A percentile compares a stretch with the other conserved stretches of the same genome.
Evolutionary conservation across 73 alveolate genomes (phyloP).

Genomic region (Blepharisma japonicum): DNA sequence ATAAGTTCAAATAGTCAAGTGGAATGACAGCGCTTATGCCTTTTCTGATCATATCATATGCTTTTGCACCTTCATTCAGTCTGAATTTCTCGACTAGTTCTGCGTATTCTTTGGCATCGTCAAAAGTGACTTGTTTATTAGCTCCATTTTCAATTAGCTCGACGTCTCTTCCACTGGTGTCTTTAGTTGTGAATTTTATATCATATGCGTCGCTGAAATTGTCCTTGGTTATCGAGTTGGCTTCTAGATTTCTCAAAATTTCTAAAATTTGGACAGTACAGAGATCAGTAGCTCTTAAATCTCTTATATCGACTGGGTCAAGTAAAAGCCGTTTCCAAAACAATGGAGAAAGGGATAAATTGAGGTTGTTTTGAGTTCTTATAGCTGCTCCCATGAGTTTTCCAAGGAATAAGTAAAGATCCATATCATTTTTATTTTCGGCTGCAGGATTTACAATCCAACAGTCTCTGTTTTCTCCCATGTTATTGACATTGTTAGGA

Average conservation of each 20-base stretch:
- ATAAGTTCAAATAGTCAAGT: conserved; percentile 51
- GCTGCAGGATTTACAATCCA: conserved; percentile 89
- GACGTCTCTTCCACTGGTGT: conserved; percentile 74
- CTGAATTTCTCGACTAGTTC: conserved; percentile 61
- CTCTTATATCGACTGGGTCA: conserved; percentile 61
- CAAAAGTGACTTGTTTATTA: conserved; percentile 49
- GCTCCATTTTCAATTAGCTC: conserved; percentile 68
- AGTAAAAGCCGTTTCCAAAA: conserved; percentile 83
- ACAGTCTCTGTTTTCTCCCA: conserved; percentile 78
- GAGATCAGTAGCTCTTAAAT: conserved; percentile 66
- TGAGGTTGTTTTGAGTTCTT: conserved; percentile 71
- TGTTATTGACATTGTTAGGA: conserved; percentile 70
- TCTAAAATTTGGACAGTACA: conserved; percentile 65
- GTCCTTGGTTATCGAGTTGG: conserved; percentile 34
- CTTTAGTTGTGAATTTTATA: conserved; percentile 62
- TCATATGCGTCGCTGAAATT: conserved; percentile 35
- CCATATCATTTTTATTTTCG: conserved; percentile 48
- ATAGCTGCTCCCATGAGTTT: conserved; percentile 80
- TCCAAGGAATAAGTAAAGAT: conserved; percentile 81
- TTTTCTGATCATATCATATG: conserved; percentile 61
- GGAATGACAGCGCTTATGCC: conserved; percentile 79
- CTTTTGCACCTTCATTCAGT: conserved; percentile 62
- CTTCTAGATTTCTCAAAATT: conserved; percentile 49
- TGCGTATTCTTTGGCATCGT: conserved; percentile 54
- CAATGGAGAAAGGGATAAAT: conserved; percentile 73